Base-by-base conservation (phyloP, 805 yeast genomes). In the Candida tibetensis region DNA sequence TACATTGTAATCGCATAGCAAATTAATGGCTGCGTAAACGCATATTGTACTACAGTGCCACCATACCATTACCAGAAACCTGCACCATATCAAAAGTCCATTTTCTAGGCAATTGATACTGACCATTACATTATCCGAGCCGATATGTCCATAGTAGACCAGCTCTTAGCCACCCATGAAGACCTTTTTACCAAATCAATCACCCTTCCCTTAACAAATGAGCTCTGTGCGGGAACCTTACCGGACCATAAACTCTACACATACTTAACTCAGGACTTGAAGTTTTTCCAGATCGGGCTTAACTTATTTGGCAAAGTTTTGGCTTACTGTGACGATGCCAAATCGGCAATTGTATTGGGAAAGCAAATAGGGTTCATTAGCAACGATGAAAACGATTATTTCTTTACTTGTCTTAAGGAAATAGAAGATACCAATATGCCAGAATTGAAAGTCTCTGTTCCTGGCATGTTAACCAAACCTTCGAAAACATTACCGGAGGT, bases 291-390 rank as follows among this genome's bases (percentile, higher is more conserved):
- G 30, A 42, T 57, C 4, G 70, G 74, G 1, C 40, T 76, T 28
- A 62, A 66, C 27, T 45, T 73, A 10, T 59, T 74, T 10, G 74
- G 75, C 7, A 72, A 65, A 40, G 58, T 70, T 2, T 57, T 77
- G 14, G 63, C 75, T 2, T 39, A 58, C 27, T 72, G 79, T 34
- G 74, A 72, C 34, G 55, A 64, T 19, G 48, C 60, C 1, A 41
- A 55, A 3, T 46, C 76, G 0, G 57, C 67, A n/a, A 54, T 74
- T 17, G 52, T 53, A 0, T 43, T 77, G 18, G 72, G 75, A 2
- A 72, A 72, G 40, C 77, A 76, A 43, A 64, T 76, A 41, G 81
- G 80, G 1, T 72, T 74, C 44, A 57, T 77, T 25, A 61, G 72
- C 10, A 62, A 60, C 30, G 71, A 66, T 37, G 81, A 76, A 45